phyloP scores from a whole-genome alignment of 2,329 filamentous ascomycete species.

The Rutstroemia sp. region DNA sequence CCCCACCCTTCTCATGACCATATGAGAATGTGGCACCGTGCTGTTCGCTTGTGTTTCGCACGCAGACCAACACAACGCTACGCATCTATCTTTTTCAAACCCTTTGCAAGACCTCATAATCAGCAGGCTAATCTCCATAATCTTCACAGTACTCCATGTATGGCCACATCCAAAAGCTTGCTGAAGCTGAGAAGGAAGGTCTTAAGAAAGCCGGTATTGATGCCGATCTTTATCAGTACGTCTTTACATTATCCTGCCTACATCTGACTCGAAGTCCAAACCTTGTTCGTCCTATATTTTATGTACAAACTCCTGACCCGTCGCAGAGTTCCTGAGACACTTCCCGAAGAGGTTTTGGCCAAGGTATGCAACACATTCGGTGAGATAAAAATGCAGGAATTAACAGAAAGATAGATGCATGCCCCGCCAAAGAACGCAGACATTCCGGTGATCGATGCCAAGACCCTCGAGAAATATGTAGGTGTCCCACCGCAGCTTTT shows the following conservation, averaged over 20 bases:
- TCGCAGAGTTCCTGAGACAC: constrained; percentile 66
- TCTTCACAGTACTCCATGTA: constrained; percentile 76
- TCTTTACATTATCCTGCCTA: not conserved
- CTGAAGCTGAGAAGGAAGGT: constrained; percentile 84
- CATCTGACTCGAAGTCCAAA: not conserved
- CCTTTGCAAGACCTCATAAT: not conserved
- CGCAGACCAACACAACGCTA: too few relatives aligned
- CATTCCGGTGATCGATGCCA: constrained; percentile 54
- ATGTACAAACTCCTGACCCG: not conserved
- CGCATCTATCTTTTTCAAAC: too few relatives aligned
- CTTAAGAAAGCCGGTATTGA: constrained; percentile 80
- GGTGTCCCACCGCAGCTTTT: not conserved
- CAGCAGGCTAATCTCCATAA: not conserved
- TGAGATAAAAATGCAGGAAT: too few relatives aligned
- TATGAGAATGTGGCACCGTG: too few relatives aligned
- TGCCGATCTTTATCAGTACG: constrained; percentile 57
- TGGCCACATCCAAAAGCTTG: constrained; percentile 79
- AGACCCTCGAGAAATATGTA: constrained; percentile 56
- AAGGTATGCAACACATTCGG: constrained; percentile 37
- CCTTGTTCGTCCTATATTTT: too few relatives aligned
- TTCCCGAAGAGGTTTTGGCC: constrained; percentile 68
- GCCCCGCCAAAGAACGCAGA: constrained; percentile 65
- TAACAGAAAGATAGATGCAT: constrained; percentile 53
- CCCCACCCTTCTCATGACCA: constrained; percentile 20
- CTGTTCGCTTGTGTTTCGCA: too few relatives aligned